These are phyloP conservation scores for Gastrolobium bilobum DNA, from an alignment of 306 rosid species.

Conservation along the genomic window DNA sequence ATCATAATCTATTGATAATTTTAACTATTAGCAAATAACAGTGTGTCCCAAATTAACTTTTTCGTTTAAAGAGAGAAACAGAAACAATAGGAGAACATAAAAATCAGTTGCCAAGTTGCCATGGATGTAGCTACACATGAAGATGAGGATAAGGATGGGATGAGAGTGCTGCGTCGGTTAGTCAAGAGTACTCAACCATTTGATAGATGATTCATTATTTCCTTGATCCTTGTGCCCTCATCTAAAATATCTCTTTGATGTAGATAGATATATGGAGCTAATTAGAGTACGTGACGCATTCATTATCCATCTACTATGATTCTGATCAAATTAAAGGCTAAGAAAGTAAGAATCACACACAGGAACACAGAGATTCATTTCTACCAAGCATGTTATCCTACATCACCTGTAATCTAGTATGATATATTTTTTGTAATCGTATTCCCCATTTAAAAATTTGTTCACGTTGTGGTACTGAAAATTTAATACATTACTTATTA, in stretches of 20 bases:
- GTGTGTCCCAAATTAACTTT: not conserved
- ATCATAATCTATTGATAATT: no score
- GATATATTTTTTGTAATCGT: no score
- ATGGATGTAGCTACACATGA: not conserved
- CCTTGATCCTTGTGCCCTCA: not conserved
- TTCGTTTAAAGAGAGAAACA: not conserved
- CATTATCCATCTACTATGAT: constrained; percentile 20
- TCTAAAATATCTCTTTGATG: not conserved
- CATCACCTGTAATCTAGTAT: no score
- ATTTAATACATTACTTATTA: no score
- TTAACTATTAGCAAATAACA: not conserved
- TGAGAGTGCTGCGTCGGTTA: not conserved
- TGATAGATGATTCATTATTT: not conserved
- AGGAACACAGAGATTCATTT: not conserved
- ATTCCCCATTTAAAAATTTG: no score
- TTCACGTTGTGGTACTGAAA: no score
- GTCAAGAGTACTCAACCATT: not conserved
- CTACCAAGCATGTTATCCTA: constrained; percentile 16
- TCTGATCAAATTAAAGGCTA: not conserved
- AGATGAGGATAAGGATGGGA: constrained; percentile 4
- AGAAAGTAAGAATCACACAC: not conserved
- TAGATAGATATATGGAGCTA: not conserved
- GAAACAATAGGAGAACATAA: not conserved
- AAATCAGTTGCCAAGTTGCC: not conserved
- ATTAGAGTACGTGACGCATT: not conserved